Conservation (phyloP, 2,329 filamentous ascomycete genomes). For the Arthrocladium fulminans region DNA sequence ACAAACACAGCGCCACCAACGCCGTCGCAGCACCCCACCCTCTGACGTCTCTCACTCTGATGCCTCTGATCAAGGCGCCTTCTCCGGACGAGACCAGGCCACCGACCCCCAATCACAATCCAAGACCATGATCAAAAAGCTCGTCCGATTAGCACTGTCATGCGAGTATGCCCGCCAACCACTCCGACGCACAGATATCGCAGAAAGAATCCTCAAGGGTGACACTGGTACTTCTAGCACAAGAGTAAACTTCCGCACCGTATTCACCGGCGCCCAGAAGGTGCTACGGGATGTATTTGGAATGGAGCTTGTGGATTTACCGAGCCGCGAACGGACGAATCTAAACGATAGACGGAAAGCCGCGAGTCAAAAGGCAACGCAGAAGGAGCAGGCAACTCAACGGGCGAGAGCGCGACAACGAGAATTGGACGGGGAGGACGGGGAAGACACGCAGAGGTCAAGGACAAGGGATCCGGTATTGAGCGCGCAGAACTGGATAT, state of each 20-base stretch:
- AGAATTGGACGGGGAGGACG: not conserved
- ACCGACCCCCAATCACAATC: constrained; percentile 22
- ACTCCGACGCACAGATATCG: constrained; percentile 51
- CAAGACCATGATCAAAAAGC: constrained; percentile 47
- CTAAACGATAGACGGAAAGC: constrained; percentile 38
- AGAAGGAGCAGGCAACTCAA: constrained; percentile 52
- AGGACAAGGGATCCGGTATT: constrained; percentile 41
- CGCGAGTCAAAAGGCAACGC: constrained; percentile 33
- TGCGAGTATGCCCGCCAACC: constrained; percentile 52
- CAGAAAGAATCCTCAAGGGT: constrained; percentile 57
- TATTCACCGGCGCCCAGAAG: constrained; percentile 69
- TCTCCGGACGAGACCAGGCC: constrained; percentile 12
- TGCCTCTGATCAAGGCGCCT: constrained; percentile 16
- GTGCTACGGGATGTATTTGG: constrained; percentile 67
- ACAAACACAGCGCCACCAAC: constrained; percentile 13
- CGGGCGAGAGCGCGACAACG: not conserved
- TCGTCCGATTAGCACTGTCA: constrained; percentile 53
- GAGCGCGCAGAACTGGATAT: constrained; percentile 60
- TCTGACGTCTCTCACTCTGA: constrained; percentile 11
- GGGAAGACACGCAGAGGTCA: not conserved
- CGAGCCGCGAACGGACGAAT: constrained; percentile 69
- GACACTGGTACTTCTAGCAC: constrained; percentile 30
- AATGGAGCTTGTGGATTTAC: constrained; percentile 85
- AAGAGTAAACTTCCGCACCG: constrained; percentile 60
- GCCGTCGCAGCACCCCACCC: not conserved